These are phyloP conservation scores for Cryphonectria radicalis DNA, from an alignment of 2,329 filamentous ascomycete species.

Conservation along the genomic window DNA sequence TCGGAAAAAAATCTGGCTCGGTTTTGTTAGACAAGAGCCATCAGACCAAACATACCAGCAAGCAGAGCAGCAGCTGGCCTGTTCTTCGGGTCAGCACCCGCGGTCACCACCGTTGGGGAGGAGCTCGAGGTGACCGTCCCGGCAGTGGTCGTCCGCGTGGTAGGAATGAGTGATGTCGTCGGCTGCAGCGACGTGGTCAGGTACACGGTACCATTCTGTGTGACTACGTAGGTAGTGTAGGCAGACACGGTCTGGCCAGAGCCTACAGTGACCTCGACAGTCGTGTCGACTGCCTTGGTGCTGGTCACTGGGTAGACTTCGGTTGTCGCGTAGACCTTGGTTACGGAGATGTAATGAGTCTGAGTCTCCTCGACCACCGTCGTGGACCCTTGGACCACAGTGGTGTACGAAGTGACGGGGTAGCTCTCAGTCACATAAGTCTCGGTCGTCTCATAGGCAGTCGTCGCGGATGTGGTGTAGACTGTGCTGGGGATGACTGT, in stretches of 20 bases:
- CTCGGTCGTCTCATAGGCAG: constrained; percentile 41
- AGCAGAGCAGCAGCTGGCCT: constrained; percentile 43
- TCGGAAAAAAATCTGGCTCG: not conserved
- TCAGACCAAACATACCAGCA: constrained; percentile 44
- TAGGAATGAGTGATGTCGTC: constrained; percentile 38
- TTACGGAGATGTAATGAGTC: constrained; percentile 46
- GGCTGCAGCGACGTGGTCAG: constrained; percentile 34
- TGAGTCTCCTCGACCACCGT: constrained; percentile 48
- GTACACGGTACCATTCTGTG: constrained; percentile 36
- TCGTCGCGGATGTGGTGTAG: constrained; percentile 42
- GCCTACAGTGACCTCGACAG: constrained; percentile 44
- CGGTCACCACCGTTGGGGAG: constrained; percentile 36
- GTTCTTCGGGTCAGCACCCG: constrained; percentile 39
- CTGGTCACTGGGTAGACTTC: constrained; percentile 47
- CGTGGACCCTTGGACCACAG: constrained; percentile 47
- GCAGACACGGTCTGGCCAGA: constrained; percentile 41
- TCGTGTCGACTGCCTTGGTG: constrained; percentile 45
- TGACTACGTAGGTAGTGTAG: constrained; percentile 42
- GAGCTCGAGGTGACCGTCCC: constrained; percentile 29
- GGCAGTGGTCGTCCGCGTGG: constrained; percentile 35
- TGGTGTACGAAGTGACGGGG: constrained; percentile 47
- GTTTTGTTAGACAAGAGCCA: constrained; percentile 42
- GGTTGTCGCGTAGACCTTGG: constrained; percentile 36
- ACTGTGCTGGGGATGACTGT: constrained; percentile 31
- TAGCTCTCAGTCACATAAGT: constrained; percentile 45